Percentiles rank a stretch among this genome's conserved stretches.
Conservation (phyloP, 2,329 filamentous ascomycete species). For the Penicillium hordei region DNA sequence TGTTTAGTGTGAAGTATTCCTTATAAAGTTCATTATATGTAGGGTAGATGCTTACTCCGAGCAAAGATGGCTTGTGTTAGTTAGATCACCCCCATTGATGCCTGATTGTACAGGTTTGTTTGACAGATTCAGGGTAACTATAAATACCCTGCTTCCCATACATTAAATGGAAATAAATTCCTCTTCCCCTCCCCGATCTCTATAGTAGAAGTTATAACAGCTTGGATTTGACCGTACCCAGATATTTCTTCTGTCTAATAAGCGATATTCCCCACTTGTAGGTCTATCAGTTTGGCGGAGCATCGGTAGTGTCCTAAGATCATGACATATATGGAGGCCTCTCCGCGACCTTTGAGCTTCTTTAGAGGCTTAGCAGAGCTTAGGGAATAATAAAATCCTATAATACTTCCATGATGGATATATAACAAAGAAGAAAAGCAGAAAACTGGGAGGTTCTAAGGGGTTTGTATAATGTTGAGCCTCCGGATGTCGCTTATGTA, state of each 20-base stretch:
- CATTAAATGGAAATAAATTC: no score
- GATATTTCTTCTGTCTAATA: neutral
- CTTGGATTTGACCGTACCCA: neutral
- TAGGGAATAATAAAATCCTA: neutral
- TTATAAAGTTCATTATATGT: neutral
- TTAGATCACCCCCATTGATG: no score
- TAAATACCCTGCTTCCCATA: no score
- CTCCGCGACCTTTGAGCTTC: neutral
- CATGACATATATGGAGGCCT: neutral
- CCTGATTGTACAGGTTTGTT: no score
- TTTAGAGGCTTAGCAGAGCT: neutral
- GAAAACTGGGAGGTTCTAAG: neutral
- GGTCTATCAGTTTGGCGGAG: neutral
- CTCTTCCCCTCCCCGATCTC: no score
- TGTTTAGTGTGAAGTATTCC: neutral
- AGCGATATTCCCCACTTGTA: neutral
- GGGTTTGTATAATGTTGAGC: neutral
- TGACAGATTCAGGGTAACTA: no score
- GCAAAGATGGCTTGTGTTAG: no score
- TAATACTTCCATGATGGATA: neutral
- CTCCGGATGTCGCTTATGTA: neutral
- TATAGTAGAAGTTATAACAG: no score
- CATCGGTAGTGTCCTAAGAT: neutral
- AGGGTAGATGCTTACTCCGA: neutral
- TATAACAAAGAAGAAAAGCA: neutral